Evolutionary conservation across 306 rosid species (phyloP).

Genomic region (Prunus fruticosa): DNA sequence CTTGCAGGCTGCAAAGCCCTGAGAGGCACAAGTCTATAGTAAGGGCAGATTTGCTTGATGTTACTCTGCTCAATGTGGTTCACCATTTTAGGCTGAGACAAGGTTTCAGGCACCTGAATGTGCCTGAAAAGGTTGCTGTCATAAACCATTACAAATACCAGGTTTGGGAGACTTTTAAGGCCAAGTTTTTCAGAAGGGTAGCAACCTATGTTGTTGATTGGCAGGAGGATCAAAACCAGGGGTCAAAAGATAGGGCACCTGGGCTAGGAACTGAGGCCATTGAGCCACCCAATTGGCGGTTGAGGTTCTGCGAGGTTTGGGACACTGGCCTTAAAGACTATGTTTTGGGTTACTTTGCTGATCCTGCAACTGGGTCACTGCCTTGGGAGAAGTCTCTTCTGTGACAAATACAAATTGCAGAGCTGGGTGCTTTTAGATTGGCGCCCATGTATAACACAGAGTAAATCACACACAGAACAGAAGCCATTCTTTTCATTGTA

Average conservation of each 20-base stretch:
- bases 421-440: conserved; percentile 40
- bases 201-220: conserved; percentile 96
- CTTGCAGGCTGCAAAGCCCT: conserved; percentile 68
- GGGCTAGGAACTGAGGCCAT: conserved; percentile 89
- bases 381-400: conserved; percentile 77
- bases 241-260: conserved; percentile 95
- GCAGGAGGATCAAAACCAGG: conserved; percentile 82
- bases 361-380: conserved; percentile 61
- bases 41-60: conserved; percentile 63
- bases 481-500: conserved; percentile 40
- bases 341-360: conserved; percentile 55
- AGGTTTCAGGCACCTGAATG: conserved; percentile 40
- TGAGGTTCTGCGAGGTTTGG: conserved; percentile 86
- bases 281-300: conserved; percentile 80
- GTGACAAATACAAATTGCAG: conserved; percentile 24
- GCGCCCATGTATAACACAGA: conserved; percentile 45
- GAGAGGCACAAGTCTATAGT: conserved; percentile 91
- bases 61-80: conserved; percentile 75
- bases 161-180: conserved; percentile 83
- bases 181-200: conserved; percentile 86
- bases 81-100: conserved; percentile 77
- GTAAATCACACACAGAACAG: conserved; percentile 43
- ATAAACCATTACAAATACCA: conserved; percentile 95
- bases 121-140: conserved; percentile 50
- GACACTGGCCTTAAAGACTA: conserved; percentile 81